A percentile compares a stretch with the other conserved stretches of the same genome.
phyloP scores from a whole-genome alignment of 805 yeast genomes.

The Saturnispora mendoncae region DNA sequence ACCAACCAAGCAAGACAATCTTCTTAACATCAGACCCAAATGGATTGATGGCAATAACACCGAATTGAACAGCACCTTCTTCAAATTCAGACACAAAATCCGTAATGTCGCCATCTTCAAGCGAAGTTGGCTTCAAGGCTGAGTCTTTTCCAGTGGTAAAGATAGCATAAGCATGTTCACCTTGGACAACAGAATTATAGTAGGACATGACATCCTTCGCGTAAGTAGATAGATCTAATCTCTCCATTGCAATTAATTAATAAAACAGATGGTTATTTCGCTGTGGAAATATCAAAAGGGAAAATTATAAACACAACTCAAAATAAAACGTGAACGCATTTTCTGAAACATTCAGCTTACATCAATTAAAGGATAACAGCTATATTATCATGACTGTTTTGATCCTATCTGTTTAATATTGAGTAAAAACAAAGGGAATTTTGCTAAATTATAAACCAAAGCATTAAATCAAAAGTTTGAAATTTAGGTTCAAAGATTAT shows the following conservation, averaged over 20 bases:
- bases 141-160: constrained; percentile 62
- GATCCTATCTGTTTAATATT: too few species aligned
- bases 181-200: constrained; percentile 72
- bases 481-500: too few species aligned
- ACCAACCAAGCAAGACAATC: constrained; percentile 84
- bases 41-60: constrained; percentile 77
- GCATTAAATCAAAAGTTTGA: too few species aligned
- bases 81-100: constrained; percentile 77
- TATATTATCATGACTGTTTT: too few species aligned
- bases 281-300: too few species aligned
- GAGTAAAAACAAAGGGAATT: too few species aligned
- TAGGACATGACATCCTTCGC: constrained; percentile 66
- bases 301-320: too few species aligned
- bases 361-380: too few species aligned
- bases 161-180: constrained; percentile 72
- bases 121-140: constrained; percentile 36
- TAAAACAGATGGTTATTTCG: too few species aligned
- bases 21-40: constrained; percentile 89
- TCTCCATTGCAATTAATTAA: constrained; percentile 35
- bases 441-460: too few species aligned
- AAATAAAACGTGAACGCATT: too few species aligned
- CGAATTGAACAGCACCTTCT: constrained; percentile 85
- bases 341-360: too few species aligned
- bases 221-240: constrained; percentile 53
- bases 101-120: constrained; percentile 58